Base-by-base conservation (phyloP, 495 filamentous ascomycete species). In the Xanthoparmelia taractica region DNA sequence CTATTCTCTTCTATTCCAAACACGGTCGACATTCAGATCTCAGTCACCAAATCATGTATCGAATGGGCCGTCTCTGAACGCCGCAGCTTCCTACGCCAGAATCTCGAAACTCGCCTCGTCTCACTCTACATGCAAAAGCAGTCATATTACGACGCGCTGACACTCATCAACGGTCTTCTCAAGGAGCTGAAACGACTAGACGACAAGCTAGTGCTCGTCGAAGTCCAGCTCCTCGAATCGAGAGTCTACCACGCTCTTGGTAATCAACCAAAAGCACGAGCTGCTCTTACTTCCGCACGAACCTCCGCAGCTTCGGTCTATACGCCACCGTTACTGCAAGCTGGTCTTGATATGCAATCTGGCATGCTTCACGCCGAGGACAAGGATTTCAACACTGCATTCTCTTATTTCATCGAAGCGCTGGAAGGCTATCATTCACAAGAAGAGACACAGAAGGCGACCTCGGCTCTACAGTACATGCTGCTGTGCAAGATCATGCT, bases 401-500 rank as follows among this genome's bases (percentile, higher is more conserved):
- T 84, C 79, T 96, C 90, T 52, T 99, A 99, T 79, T 99, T 99
- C 77, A 96, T 99, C 74, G 94, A 99, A 77, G 94, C 94, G 18
- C 80, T 99, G 59, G 94, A 99, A 71, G 94, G 94, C 52, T 97
- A 97, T 77, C 92, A 90, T 75, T 85, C 89, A 10, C 90, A 96
- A 72, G 94, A 99, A 65, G 90, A 93, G 67, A 76, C 86, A 10
- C 80, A 83, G 64, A 87, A 91, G 74, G 94, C 94, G 8, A 93
- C 91, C 12, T 87, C 92, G 12, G 89, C 94, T 33, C 79, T 99
- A 66, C 96, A 99, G 77, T 99, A 99, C 82, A 97, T 99, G 95
- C 82, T 99, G 40, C 85, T 99, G 36, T 97, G 94, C 83, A 97
- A 97, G 81, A 95, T 99, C 78, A 97, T 99, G 94, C 81, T 97